Evolutionary conservation across 2,329 filamentous ascomycete genomes (phyloP), one percentile per base, ranked within the genome.

Genomic region (Cladosporium austrohemisphaericum): DNA sequence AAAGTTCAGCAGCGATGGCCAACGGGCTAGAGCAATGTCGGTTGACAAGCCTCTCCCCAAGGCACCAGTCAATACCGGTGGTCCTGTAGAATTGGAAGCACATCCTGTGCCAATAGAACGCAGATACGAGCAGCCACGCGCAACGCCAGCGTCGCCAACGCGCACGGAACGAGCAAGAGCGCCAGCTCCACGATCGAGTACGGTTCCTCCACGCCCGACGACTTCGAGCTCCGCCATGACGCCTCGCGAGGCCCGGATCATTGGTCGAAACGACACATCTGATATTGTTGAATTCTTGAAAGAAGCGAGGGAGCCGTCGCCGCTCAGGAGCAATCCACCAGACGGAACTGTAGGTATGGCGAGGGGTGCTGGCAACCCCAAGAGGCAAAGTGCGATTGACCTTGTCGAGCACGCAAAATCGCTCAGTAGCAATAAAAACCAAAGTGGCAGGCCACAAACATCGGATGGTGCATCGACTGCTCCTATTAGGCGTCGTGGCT

Each of bases 101-200:
- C 56, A 57, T 49, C 52, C 59, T 8, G 52, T 60, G 6, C 52
- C 55, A 3, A 52, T 55, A 11, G 53, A 52, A 4, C 56, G 52
- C 18, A 44, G 58, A 38, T 57, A 55, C 28, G 58, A 60, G 46
- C 52, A 54, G 28, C 57, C 57, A 14, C 58, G 58, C 10, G 40
- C 40, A 5, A 41, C 37, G 26, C 37, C 46, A 18, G 37, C 25
- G 13, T 41, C 37, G 5, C 36, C 36, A 6, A 23, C 18, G 11
- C 36, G 36, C 16, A n/a, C 16, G 14, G 19, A 32, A 22, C 41
- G 28, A 4, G 41, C 16, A 28, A 41, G 25, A 13, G n/a, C 20
- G 9, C 22, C n/a, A n/a, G n/a, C n/a, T n/a, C n/a, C 14, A 1
- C 32, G 36, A 14, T 41, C 46, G 16, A 49, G 31, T 29, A 55